A percentile compares a stretch with the other conserved stretches of the same genome.
Conservation (phyloP, 2,329 filamentous ascomycete genomes). For the Endocalyx cinctus region DNA sequence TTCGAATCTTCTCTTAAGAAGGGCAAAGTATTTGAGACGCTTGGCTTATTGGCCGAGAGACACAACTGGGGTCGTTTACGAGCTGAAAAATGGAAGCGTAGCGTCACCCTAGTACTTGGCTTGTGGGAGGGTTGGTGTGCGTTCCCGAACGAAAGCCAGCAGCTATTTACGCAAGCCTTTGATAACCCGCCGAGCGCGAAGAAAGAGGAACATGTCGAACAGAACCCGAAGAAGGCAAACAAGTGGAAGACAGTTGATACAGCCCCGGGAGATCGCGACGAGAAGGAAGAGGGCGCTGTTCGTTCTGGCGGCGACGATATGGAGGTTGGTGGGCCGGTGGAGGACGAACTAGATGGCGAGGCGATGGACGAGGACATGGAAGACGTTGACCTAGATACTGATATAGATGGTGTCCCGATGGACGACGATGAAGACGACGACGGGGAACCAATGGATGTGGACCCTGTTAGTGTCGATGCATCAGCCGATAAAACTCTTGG, state of each 20-base stretch:
- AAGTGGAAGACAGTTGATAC: conserved; percentile 50
- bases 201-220: conserved; percentile 27
- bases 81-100: conserved; percentile 80
- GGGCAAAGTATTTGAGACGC: conserved; percentile 64
- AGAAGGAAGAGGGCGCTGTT: conserved; percentile 15
- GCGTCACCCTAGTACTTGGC: conserved; percentile 62
- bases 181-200: conserved; percentile 59
- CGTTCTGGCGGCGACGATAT: conserved; percentile 20
- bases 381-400: conserved; percentile 44
- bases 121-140: conserved; percentile 70
- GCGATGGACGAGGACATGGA: conserved; percentile 41
- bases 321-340: conserved; percentile 32
- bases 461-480: conserved; percentile 8
- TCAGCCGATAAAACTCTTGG: conserved; percentile 20
- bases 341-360: conserved; percentile 41
- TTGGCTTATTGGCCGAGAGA: conserved; percentile 69
- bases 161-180: conserved; percentile 65
- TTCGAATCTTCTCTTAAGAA: conserved; percentile 69
- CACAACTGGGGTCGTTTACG: conserved; percentile 76
- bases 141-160: conserved; percentile 71
- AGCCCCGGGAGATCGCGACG: conserved; percentile 22
- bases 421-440: conserved; percentile 31
- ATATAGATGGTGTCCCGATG: conserved; percentile 41
- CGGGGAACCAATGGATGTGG: conserved; percentile 31
- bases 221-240: conserved; percentile 31